These are phyloP conservation scores for Grigorovia humatica DNA, from an alignment of 805 yeast genomes.

Conservation along the genomic window DNA sequence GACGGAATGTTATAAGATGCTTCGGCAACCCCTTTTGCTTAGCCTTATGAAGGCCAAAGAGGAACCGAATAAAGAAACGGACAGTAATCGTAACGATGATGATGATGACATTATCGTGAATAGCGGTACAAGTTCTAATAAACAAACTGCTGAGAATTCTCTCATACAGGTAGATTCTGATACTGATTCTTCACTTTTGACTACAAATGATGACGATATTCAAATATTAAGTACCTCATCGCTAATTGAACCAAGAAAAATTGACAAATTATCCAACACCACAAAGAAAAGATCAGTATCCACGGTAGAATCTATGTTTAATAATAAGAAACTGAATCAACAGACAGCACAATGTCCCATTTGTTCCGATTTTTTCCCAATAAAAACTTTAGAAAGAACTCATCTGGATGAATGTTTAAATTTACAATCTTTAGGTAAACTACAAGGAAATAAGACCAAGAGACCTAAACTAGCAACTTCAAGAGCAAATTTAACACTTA, in stretches of 20 bases:
- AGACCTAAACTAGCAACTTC: background rate
- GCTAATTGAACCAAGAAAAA: background rate
- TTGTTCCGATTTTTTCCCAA: conserved; percentile 46
- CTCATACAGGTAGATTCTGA: conserved; percentile 25
- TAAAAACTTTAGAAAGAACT: conserved; percentile 41
- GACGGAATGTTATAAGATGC: conserved; percentile 38
- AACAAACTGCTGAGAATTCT: conserved; percentile 4
- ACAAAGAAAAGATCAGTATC: conserved; percentile 3
- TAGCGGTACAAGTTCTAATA: conserved; percentile 3
- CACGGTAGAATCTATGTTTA: conserved; percentile 10
- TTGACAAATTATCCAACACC: background rate
- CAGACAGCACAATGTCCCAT: conserved; percentile 53
- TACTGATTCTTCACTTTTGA: conserved; percentile 7
- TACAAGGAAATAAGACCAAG: background rate
- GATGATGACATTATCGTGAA: conserved; percentile 1
- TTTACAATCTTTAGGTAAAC: conserved; percentile 11
- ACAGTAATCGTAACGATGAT: background rate
- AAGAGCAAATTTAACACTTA: background rate
- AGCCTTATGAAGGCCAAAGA: background rate
- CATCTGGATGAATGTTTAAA: conserved; percentile 56
- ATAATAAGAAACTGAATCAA: conserved; percentile 3
- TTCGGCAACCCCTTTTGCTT: conserved; percentile 34
- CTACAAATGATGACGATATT: conserved; percentile 18
- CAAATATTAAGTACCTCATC: conserved; percentile 20
- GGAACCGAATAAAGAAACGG: background rate